Conservation (phyloP, 768 basidiomycete species). For the Psilocybe cubensis region DNA sequence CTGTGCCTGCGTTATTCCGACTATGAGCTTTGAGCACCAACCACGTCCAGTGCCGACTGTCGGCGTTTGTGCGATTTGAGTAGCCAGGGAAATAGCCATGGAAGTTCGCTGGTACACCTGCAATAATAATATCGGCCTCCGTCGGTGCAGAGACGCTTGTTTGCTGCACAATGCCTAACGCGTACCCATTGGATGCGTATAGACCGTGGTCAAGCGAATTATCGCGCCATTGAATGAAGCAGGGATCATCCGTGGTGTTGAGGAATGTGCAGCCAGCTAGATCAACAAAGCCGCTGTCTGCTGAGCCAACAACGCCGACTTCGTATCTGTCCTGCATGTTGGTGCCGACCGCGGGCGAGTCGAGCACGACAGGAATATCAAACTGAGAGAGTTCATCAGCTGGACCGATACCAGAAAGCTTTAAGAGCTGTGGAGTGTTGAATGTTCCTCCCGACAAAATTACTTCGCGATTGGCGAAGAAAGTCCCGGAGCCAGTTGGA, state of each 20-base stretch:
- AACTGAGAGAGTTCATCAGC: conserved; percentile 44
- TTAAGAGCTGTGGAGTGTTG: conserved; percentile 53
- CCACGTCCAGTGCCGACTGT: conserved; percentile 9
- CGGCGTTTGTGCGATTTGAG: conserved; percentile 2
- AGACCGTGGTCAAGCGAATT: conserved; percentile 6
- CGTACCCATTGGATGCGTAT: conserved; percentile 9
- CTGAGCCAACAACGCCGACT: conserved; percentile 6
- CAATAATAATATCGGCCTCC: conserved; percentile 1
- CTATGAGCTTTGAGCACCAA: conserved; percentile 12
- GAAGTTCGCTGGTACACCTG: conserved; percentile 11
- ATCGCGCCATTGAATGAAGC: conserved; percentile 6
- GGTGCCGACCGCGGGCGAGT: conserved; percentile 59
- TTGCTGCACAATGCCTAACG: conserved; percentile 6
- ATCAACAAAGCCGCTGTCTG: conserved; percentile 1
- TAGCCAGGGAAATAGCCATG: conserved; percentile 13
- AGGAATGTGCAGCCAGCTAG: conserved; percentile 8
- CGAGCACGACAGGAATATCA: conserved; percentile 43
- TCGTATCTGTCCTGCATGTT: conserved; percentile 50
- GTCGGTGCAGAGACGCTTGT: conserved; percentile 2
- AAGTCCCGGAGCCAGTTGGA: conserved; percentile 33
- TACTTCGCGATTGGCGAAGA: conserved; percentile 61
- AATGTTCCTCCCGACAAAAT: conserved; percentile 53
- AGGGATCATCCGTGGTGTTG: conserved; percentile 4
- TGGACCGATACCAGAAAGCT: conserved; percentile 59
- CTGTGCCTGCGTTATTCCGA: conserved; percentile 13